Conservation (phyloP, 2,329 filamentous ascomycete species). For the Cadophora gregata region DNA sequence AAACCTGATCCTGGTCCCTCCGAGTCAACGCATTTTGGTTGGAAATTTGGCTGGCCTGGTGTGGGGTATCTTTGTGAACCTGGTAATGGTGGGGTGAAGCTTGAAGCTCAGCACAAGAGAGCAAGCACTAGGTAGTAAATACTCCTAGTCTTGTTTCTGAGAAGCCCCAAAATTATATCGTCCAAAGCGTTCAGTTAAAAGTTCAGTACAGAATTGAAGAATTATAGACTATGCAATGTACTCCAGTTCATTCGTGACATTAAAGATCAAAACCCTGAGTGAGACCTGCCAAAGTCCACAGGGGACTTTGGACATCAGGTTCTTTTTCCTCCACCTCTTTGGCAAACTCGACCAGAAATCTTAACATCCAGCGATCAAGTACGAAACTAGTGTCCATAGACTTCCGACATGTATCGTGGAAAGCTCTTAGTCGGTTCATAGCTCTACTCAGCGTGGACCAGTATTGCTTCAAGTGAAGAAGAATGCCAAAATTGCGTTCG, state of each 20-base stretch:
- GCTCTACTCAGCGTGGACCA: slow-evolving; percentile 50
- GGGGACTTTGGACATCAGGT: slow-evolving; percentile 12
- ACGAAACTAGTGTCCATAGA: slow-evolving; percentile 48
- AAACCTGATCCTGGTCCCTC: slow-evolving; percentile 6
- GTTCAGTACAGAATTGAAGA: neutral
- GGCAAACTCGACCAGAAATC: slow-evolving; percentile 46
- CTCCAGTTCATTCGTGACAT: neutral
- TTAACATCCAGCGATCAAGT: slow-evolving; percentile 51
- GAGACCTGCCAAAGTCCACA: slow-evolving; percentile 11
- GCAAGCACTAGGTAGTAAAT: too few species aligned
- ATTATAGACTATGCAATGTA: neutral
- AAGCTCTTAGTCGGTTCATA: slow-evolving; percentile 49
- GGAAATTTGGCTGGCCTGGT: slow-evolving; percentile 8
- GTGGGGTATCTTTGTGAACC: slow-evolving; percentile 10
- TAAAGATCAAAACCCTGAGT: slow-evolving; percentile 1
- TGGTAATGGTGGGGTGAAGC: neutral
- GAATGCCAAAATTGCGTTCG: slow-evolving; percentile 53
- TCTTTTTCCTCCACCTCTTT: slow-evolving; percentile 41
- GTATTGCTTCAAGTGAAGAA: slow-evolving; percentile 48
- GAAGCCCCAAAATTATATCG: neutral
- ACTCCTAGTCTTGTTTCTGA: neutral
- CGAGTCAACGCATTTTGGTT: neutral
- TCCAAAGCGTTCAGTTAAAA: neutral
- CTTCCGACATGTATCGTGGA: slow-evolving; percentile 50
- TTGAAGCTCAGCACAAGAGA: neutral